Evolutionary conservation across 1,139 yeast genomes (phyloP).

Genomic region (Candida smagusa): DNA sequence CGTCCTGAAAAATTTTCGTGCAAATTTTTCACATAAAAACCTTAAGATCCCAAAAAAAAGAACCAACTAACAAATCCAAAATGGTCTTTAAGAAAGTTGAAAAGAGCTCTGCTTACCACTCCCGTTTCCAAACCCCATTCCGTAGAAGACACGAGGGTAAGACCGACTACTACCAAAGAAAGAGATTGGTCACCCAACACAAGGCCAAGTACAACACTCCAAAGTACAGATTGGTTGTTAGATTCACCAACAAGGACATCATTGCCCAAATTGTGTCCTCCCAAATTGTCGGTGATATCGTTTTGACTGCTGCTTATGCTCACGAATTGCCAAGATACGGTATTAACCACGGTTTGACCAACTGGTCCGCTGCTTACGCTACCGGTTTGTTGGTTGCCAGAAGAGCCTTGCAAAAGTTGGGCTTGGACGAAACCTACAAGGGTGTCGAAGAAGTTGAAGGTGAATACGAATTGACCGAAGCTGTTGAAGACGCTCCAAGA

Average conservation of each 20-base stretch:
- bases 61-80: constrained; percentile 13
- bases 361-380: constrained; percentile 99
- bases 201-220: constrained; percentile 99
- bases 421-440: constrained; percentile 94
- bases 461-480: constrained; percentile 97
- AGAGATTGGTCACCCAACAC: constrained; percentile 99
- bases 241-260: constrained; percentile 99
- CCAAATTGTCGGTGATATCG: constrained; percentile 95
- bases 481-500: constrained; percentile 99
- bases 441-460: constrained; percentile 99
- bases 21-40: constrained; percentile 7
- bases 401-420: constrained; percentile 97
- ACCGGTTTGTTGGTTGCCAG: constrained; percentile 98
- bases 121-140: constrained; percentile 99
- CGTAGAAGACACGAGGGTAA: constrained; percentile 99
- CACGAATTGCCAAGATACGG: constrained; percentile 99
- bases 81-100: constrained; percentile 76
- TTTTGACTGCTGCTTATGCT: constrained; percentile 96
- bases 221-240: constrained; percentile 98
- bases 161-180: constrained; percentile 99
- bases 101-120: constrained; percentile 93
- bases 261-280: constrained; percentile 97
- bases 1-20: constrained; percentile 5
- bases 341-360: constrained; percentile 97
- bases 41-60: neutral